Conservation (phyloP, 2,329 filamentous ascomycete genomes). For the Aureobasidium sp. region DNA sequence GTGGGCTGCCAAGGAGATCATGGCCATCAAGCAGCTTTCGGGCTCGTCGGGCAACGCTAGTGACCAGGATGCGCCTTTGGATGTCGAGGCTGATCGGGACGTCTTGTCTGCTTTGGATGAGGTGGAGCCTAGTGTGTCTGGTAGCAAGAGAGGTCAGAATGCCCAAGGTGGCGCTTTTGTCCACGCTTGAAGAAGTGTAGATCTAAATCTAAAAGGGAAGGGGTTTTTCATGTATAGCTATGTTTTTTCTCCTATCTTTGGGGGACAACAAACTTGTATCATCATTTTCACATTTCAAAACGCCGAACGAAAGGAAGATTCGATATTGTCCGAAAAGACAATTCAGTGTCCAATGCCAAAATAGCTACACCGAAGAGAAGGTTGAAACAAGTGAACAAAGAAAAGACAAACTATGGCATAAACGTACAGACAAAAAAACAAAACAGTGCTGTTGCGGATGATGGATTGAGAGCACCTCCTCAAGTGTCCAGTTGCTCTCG, state of each 20-base stretch:
- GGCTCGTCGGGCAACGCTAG: constrained; percentile 25
- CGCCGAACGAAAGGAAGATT: neutral
- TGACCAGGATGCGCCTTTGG: constrained; percentile 31
- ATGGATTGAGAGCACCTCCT: neutral
- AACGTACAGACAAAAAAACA: neutral
- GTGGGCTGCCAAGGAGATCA: constrained; percentile 57
- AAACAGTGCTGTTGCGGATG: neutral
- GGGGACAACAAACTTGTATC: neutral
- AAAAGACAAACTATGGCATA: neutral
- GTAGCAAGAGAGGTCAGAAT: constrained; percentile 25
- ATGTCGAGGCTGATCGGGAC: constrained; percentile 23
- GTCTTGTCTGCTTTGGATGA: constrained; percentile 28
- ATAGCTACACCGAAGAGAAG: constrained; percentile 4
- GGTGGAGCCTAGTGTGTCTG: constrained; percentile 25
- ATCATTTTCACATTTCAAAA: neutral
- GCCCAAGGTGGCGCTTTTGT: constrained; percentile 30
- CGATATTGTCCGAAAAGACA: neutral
- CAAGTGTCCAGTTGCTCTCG: neutral
- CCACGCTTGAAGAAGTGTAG: constrained; percentile 23
- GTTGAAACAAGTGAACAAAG: neutral
- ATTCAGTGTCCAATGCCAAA: neutral
- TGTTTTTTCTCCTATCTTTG: neutral
- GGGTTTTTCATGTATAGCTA: constrained; percentile 5
- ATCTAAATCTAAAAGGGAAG: neutral
- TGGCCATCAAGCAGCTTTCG: constrained; percentile 37